These are phyloP conservation scores for Artemisia annua DNA, from an alignment of 129 eudicot genomes.

Conservation along the genomic window DNA sequence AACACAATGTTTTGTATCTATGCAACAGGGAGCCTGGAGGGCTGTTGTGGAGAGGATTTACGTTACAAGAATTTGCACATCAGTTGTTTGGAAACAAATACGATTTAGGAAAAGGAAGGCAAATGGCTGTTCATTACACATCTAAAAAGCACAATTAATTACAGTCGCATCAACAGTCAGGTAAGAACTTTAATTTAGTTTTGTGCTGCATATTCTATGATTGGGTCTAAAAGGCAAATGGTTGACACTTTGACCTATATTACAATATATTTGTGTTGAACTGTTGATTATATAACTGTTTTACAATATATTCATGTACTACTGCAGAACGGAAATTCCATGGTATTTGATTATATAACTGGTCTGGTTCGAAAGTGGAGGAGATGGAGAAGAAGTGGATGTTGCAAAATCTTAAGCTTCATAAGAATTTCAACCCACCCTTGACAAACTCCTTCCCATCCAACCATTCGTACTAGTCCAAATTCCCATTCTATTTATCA, in stretches of 20 bases:
- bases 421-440: conserved; percentile 39
- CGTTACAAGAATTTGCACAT: conserved; percentile 81
- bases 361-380: too few species aligned
- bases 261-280: background rate
- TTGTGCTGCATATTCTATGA: too few species aligned
- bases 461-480: conserved; percentile 20
- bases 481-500: background rate
- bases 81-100: conserved; percentile 77
- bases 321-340: conserved; percentile 72
- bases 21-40: conserved; percentile 96
- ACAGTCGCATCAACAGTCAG: conserved; percentile 88
- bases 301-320: background rate
- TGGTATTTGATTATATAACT: too few species aligned
- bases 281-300: background rate
- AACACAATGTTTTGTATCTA: conserved; percentile 5
- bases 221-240: too few species aligned
- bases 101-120: conserved; percentile 91
- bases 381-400: too few species aligned
- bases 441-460: conserved; percentile 33
- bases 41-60: conserved; percentile 88
- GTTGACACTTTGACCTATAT: too few species aligned
- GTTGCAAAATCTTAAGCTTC: too few species aligned
- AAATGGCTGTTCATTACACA: conserved; percentile 92
- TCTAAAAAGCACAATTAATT: conserved; percentile 70
- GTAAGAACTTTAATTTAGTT: conserved; percentile 40